Conservation (phyloP, 495 filamentous ascomycete species). For the Aspergillus kassunensis region DNA sequence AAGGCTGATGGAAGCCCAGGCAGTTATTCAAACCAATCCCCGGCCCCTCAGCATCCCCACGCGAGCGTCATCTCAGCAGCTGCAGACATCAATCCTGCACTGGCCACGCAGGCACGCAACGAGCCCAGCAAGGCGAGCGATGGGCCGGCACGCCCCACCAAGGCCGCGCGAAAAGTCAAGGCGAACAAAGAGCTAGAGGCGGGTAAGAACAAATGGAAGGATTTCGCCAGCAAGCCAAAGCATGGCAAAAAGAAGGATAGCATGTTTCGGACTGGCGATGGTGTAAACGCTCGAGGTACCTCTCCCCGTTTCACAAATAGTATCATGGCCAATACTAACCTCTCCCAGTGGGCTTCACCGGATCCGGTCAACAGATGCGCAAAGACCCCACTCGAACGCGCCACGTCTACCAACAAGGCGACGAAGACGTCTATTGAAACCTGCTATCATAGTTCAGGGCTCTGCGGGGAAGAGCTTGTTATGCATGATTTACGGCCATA, state of each 20-base stretch:
- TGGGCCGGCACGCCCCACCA: conserved; percentile 59
- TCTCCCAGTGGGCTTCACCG: conserved; percentile 82
- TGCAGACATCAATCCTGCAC: conserved; percentile 74
- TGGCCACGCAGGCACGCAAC: conserved; percentile 65
- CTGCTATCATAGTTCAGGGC: background rate
- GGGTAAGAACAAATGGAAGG: conserved; percentile 91
- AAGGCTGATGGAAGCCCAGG: conserved; percentile 80
- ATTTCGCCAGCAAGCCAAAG: conserved; percentile 79
- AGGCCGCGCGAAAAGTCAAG: conserved; percentile 78
- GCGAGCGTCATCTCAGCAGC: conserved; percentile 81
- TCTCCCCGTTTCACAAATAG: background rate
- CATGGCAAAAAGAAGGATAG: conserved; percentile 89
- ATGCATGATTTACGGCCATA: background rate
- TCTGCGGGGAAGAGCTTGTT: background rate
- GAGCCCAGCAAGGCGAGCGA: conserved; percentile 65
- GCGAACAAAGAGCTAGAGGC: conserved; percentile 84
- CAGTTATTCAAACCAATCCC: conserved; percentile 42
- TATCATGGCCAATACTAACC: background rate
- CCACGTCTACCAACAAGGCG: conserved; percentile 80
- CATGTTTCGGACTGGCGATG: conserved; percentile 93
- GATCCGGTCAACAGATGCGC: conserved; percentile 90
- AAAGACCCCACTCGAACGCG: conserved; percentile 80
- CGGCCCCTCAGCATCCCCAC: conserved; percentile 34
- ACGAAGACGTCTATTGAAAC: conserved; percentile 60
- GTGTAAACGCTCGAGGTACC: conserved; percentile 77